Base-by-base conservation (phyloP, 1,284 basidiomycete genomes). In the Cutaneotrichosporon sp. region DNA sequence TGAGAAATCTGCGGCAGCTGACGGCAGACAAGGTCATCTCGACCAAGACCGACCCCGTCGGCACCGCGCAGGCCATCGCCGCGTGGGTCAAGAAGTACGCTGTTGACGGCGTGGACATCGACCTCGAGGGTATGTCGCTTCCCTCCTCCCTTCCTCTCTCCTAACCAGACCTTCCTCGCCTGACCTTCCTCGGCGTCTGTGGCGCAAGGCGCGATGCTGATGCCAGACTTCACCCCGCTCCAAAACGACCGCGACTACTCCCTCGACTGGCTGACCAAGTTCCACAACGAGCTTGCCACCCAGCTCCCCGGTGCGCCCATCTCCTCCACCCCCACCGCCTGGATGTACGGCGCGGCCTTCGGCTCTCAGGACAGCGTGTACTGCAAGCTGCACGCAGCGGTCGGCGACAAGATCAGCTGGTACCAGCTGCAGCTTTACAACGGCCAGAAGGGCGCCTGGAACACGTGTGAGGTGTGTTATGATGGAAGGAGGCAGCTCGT, bases 61-160 rank as follows among this genome's bases (percentile, higher is more conserved):
- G 60, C 14, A 67, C 67, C 1, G 81, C 80, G 16, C 67, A 72
- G 52, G 59, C 65, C 18, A 66, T 81, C 14, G 81, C 80, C 0
- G 54, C 61, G 8, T 82, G 69, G 59, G 79, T 81, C 56, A 78
- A 77, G 63, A 54, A 76, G 47, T 80, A 82, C 69, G 73, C 72
- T 16, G 67, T 83, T 9, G 82, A 83, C 64, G 82, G 82, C 45
- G 81, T 83, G n/a, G 82, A 83, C 59, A 78, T 83, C 60, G 82
- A 83, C 66, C 82, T 80, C 62, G 82, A 82, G 70, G 51, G 51
- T 53, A 14, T 13, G n/a, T n/a, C n/a, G 50, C 14, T 9, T 20
- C 11, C 33, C 22, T 25, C 2, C 22, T 25, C 2, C 31, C 29
- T 29, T 4, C 6, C 18, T 16, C 25, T 29, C 29, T 29, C 29